Evolutionary conservation across 768 basidiomycete species (phyloP).

Genomic region (Phaeotremella skinneri): DNA sequence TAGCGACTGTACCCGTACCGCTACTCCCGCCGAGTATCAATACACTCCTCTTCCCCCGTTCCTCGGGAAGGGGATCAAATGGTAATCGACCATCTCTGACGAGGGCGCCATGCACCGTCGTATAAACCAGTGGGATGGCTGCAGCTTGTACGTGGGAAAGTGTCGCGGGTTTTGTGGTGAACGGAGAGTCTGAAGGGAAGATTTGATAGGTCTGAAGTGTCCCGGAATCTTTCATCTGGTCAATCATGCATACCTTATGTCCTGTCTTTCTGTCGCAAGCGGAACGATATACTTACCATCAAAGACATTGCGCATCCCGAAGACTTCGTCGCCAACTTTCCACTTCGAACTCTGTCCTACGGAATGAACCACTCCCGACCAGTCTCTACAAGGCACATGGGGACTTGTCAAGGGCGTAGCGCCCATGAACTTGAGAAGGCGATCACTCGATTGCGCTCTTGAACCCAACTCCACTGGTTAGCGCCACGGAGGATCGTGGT

Average conservation of each 20-base stretch:
- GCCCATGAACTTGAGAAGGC: constrained; percentile 56
- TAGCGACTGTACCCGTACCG: constrained; percentile 66
- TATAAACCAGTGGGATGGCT: constrained; percentile 60
- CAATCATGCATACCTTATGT: not conserved
- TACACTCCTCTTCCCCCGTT: constrained; percentile 60
- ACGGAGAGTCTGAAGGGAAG: constrained; percentile 7
- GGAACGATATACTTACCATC: not conserved
- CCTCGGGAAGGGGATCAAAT: constrained; percentile 47
- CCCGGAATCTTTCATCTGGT: constrained; percentile 20
- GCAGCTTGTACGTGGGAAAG: constrained; percentile 62
- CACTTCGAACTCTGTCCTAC: constrained; percentile 57
- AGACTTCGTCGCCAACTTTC: constrained; percentile 63
- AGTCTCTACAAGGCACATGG: constrained; percentile 61
- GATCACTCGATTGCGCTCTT: constrained; percentile 20
- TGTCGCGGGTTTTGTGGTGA: constrained; percentile 57
- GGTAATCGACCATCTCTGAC: constrained; percentile 46
- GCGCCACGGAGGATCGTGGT: too few relatives aligned
- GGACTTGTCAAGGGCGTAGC: constrained; percentile 53
- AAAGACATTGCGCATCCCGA: constrained; percentile 56
- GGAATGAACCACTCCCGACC: constrained; percentile 60
- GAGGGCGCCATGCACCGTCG: constrained; percentile 64
- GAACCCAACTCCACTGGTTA: too few relatives aligned
- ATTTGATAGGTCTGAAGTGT: constrained; percentile 29
- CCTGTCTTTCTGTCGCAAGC: too few relatives aligned
- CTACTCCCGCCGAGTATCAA: constrained; percentile 72